phyloP scores from a whole-genome alignment of 495 filamentous ascomycete species.

The Massariosphaeria phaeospora region DNA sequence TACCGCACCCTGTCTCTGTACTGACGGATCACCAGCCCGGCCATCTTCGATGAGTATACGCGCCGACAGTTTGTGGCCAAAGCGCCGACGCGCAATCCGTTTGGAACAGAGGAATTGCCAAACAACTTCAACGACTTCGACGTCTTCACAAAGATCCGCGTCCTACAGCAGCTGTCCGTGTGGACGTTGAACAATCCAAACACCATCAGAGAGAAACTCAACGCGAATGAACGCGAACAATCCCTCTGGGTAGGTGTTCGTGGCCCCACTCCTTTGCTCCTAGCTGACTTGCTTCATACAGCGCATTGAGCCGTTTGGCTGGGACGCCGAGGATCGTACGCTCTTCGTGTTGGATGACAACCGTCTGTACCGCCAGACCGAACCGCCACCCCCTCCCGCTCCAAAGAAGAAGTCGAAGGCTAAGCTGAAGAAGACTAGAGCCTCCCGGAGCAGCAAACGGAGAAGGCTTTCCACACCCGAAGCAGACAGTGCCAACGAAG shows the following conservation, averaged over 20 bases:
- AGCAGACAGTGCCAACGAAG: conserved; percentile 51
- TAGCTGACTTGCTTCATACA: conserved; percentile 35
- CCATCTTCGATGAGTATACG: conserved; percentile 91
- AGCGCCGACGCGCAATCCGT: conserved; percentile 76
- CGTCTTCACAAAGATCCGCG: conserved; percentile 76
- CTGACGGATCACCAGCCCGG: conserved; percentile 51
- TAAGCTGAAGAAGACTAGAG: conserved; percentile 63
- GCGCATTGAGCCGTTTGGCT: conserved; percentile 90
- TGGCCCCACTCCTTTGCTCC: neutral
- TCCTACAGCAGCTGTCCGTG: conserved; percentile 83
- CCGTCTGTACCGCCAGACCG: conserved; percentile 78
- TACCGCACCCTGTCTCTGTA: neutral
- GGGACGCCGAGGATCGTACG: conserved; percentile 73
- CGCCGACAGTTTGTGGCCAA: conserved; percentile 83
- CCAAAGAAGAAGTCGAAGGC: conserved; percentile 57
- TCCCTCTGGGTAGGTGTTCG: conserved; percentile 66
- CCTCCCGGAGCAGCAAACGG: conserved; percentile 66
- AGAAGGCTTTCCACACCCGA: conserved; percentile 55
- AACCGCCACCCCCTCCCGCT: conserved; percentile 55
- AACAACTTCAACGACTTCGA: conserved; percentile 75
- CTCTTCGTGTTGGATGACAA: conserved; percentile 95
- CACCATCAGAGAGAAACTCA: conserved; percentile 78
- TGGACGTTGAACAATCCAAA: conserved; percentile 86
- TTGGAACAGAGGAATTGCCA: conserved; percentile 70
- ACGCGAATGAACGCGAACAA: conserved; percentile 76